Evolutionary conservation across 495 filamentous ascomycete species (phyloP).

Genomic region (Aspergillus haitiensis): DNA sequence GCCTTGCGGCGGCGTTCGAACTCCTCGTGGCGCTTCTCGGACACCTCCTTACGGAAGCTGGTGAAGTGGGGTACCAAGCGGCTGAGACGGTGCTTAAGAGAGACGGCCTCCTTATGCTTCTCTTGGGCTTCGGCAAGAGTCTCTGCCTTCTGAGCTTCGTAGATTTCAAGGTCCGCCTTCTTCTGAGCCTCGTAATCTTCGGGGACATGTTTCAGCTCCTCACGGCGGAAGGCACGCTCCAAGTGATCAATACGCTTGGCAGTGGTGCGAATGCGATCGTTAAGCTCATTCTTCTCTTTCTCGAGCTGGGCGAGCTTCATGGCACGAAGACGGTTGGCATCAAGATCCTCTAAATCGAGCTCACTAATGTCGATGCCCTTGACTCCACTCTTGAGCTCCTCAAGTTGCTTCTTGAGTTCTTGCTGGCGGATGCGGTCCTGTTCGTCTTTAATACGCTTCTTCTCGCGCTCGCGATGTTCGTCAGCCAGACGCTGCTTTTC

Average conservation of each 20-base stretch:
- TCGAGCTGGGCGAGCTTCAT: conserved; percentile 95
- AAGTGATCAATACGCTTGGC: conserved; percentile 96
- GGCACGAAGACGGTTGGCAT: conserved; percentile 82
- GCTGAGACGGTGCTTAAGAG: conserved; percentile 85
- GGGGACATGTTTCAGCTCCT: conserved; percentile 87
- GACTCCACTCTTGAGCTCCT: conserved; percentile 84
- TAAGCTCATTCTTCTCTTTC: conserved; percentile 93
- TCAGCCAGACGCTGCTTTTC: conserved; percentile 84
- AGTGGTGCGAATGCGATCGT: conserved; percentile 84
- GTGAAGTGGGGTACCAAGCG: conserved; percentile 81
- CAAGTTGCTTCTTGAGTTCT: conserved; percentile 92
- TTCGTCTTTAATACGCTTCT: conserved; percentile 84
- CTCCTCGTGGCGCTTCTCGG: conserved; percentile 85
- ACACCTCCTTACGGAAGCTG: conserved; percentile 73
- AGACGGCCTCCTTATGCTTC: conserved; percentile 87
- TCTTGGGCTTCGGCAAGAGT: conserved; percentile 74
- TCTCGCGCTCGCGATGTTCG: conserved; percentile 87
- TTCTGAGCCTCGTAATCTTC: conserved; percentile 85
- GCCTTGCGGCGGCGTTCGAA: conserved; percentile 90
- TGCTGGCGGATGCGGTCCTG: conserved; percentile 88
- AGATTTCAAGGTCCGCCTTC: conserved; percentile 73
- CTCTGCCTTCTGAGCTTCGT: conserved; percentile 74
- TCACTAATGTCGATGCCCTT: conserved; percentile 77
- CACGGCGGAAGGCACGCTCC: conserved; percentile 92
- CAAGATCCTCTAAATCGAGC: conserved; percentile 80